Conservation (phyloP, 2,329 filamentous ascomycete species). For the Epichloe sylvatica region DNA sequence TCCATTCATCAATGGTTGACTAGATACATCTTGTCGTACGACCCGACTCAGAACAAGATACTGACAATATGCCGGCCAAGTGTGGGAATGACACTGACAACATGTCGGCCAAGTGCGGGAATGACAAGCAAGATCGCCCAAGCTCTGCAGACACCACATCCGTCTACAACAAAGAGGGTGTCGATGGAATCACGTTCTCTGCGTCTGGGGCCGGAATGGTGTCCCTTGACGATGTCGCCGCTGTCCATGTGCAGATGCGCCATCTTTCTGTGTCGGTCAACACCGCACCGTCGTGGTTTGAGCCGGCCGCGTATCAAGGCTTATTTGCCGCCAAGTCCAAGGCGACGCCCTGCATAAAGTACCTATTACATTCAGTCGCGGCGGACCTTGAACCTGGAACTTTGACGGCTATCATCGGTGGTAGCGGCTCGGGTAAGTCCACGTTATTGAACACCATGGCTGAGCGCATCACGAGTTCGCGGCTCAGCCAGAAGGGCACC, state of each 20-base stretch:
- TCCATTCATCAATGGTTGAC: background rate
- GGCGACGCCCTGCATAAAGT: slow-evolving; percentile 27
- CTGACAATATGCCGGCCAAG: background rate
- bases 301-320: slow-evolving; percentile 31
- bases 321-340: slow-evolving; percentile 25
- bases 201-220: slow-evolving; percentile 23
- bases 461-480: slow-evolving; percentile 46
- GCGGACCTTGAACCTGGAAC: slow-evolving; percentile 51
- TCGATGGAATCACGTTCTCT: slow-evolving; percentile 13
- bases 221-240: slow-evolving; percentile 38
- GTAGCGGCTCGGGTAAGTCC: slow-evolving; percentile 61
- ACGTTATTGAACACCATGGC: slow-evolving; percentile 59
- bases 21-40: background rate
- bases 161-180: slow-evolving; percentile 4
- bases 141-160: slow-evolving; percentile 20
- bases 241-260: slow-evolving; percentile 40
- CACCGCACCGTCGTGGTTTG: slow-evolving; percentile 39
- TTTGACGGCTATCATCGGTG: slow-evolving; percentile 62
- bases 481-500: slow-evolving; percentile 37
- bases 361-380: slow-evolving; percentile 48
- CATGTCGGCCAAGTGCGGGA: slow-evolving; percentile 6
- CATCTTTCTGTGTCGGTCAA: slow-evolving; percentile 43
- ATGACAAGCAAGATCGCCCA: slow-evolving; percentile 19
- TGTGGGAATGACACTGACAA: slow-evolving; percentile 6
- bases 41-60: background rate